Evolutionary conservation across 768 basidiomycete genomes (phyloP).

Genomic region (Trametes cinnabarina): DNA sequence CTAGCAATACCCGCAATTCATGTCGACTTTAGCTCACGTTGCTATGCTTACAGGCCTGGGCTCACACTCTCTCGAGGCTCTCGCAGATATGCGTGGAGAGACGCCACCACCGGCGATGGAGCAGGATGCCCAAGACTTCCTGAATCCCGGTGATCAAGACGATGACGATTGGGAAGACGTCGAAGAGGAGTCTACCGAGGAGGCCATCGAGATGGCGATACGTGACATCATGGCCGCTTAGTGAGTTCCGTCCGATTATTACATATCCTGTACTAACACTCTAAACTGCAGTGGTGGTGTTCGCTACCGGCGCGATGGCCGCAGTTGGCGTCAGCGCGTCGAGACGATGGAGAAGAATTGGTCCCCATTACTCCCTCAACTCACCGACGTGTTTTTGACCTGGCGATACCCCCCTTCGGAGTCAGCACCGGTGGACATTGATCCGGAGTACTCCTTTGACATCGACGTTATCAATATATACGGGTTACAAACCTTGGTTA

Average conservation of each 20-base stretch:
- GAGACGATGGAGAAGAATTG: slow-evolving; percentile 4
- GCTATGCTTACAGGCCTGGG: background rate
- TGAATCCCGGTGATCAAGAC: background rate
- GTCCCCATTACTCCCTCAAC: background rate
- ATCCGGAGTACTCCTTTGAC: background rate
- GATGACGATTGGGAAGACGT: background rate
- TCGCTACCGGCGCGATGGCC: background rate
- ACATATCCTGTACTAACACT: too few species aligned
- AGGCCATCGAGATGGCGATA: background rate
- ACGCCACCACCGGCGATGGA: background rate
- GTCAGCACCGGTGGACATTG: background rate
- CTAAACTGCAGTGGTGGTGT: background rate
- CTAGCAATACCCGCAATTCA: background rate
- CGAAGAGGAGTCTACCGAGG: background rate
- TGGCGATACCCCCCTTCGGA: background rate
- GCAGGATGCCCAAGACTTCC: background rate
- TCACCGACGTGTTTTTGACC: background rate
- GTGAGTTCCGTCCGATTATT: too few species aligned
- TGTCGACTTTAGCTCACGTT: background rate
- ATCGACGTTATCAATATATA: slow-evolving; percentile 13
- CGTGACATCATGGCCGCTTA: background rate
- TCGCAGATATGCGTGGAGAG: background rate
- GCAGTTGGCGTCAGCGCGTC: slow-evolving; percentile 9
- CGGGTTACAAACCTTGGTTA: background rate
- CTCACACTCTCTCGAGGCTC: background rate